Evolutionary conservation across 2,329 filamentous ascomycete genomes (phyloP), one percentile per base, ranked within the genome.

Genomic region (Mycosphaerella sp.): DNA sequence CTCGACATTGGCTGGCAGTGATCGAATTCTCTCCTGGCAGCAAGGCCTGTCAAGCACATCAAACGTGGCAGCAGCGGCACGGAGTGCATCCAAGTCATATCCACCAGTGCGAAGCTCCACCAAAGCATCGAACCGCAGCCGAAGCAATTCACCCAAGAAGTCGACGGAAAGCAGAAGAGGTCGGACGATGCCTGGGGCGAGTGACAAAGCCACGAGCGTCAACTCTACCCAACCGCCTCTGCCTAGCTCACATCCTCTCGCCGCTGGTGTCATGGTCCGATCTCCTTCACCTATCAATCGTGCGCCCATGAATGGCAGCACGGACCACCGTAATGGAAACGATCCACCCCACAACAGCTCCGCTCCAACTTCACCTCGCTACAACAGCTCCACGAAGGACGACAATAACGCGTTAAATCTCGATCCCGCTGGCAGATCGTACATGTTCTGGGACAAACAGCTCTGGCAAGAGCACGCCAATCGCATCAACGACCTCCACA

Each of bases 21-120:
- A 97, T 59, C 81, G 88, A 12, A 96, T 96, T 60, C 79, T 95
- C 60, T 87, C 83, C 47, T 98, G 92, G 92, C 83, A 91, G 3
- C 89, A 95, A 61, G 80, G 79, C 10, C 79, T 87, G 53, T 74
- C 76, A 4, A 78, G 77, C 56, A 77, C 74, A 43, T 64, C 73
- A 34, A 78, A 73, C 56, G 69, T 76, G n/a, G 76, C 79, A 31
- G 71, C 71, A 53, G 38, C 66, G 14, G 38, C 66, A 12, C 29
- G 48, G 12, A 44, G 31, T 21, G 34, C 48, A 11, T 41, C 48
- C 6, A 51, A 41, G 41, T 45, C 48, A 3, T 51, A 51, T 36
- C 48, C 48, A 29, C 44, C 53, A 10, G 36, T 45, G 9, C 39
- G 55, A 10, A 45, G 53, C 26, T 50, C 57, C 1, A 56, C 52